These are phyloP conservation scores for Cyclotella kingstonii DNA, from an alignment of 108 stramenopile species.

Conservation along the genomic window DNA sequence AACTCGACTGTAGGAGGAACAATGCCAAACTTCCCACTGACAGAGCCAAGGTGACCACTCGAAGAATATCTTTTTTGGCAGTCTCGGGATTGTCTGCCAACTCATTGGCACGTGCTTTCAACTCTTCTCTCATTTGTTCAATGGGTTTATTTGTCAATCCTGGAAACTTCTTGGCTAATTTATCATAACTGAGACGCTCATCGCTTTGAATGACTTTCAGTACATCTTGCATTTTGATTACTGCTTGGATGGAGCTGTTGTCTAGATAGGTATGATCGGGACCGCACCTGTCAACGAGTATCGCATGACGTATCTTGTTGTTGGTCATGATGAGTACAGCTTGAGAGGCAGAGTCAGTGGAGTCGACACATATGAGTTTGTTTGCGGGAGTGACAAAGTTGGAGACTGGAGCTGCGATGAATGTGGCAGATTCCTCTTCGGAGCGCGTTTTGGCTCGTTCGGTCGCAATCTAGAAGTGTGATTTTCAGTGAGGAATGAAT, in stretches of 20 bases:
- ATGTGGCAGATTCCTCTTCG: constrained; percentile 71
- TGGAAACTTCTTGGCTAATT: constrained; percentile 71
- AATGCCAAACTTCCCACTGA: constrained; percentile 49
- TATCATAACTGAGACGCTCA: constrained; percentile 65
- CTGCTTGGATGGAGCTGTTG: constrained; percentile 49
- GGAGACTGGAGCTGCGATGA: constrained; percentile 64
- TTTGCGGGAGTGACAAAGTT: constrained; percentile 70
- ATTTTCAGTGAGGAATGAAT: constrained; percentile 1
- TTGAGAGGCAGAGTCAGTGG: constrained; percentile 65
- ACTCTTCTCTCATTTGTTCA: constrained; percentile 73
- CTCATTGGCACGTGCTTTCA: constrained; percentile 71
- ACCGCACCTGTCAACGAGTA: constrained; percentile 52
- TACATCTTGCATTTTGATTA: constrained; percentile 82
- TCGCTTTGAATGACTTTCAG: constrained; percentile 77
- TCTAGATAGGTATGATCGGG: constrained; percentile 22
- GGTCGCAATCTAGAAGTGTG: constrained; percentile 61
- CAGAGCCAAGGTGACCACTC: constrained; percentile 55
- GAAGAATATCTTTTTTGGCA: constrained; percentile 76
- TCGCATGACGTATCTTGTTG: constrained; percentile 69
- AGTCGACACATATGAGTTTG: constrained; percentile 52
- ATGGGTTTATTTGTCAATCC: constrained; percentile 60
- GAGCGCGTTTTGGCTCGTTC: constrained; percentile 48
- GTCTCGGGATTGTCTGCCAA: constrained; percentile 58
- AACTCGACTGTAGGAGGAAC: constrained; percentile 71
- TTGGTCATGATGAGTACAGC: constrained; percentile 78